Base-by-base conservation (phyloP, 208 protist genomes). In the Trypanosoma rangeli region DNA sequence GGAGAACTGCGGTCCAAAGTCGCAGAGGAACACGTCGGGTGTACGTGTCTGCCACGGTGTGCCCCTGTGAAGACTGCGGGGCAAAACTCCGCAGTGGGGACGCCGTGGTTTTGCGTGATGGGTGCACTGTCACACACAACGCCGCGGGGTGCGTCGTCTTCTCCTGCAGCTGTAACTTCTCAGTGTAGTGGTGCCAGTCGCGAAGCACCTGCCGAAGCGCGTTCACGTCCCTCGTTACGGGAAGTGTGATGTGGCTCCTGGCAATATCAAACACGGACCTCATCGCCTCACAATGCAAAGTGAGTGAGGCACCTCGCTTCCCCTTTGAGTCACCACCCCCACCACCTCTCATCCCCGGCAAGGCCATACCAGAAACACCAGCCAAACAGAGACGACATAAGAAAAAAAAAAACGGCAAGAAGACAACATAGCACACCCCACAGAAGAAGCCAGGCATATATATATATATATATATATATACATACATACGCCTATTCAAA, bases 1-100 rank as follows among this genome's bases (percentile, higher is more conserved):
- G 90, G 64, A 95, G 79, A 65, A 95, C 73, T 20, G 90, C 78
- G 12, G 90, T 87, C 85, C 87, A 95, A 56, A 95, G 70, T 16
- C 67, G 70, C 68, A 95, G 68, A 18, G 87, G 87, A 42, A 95
- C 72, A 8, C 58, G 52, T 35, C 78, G 72, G 24, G 46, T 70
- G 53, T 82, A 69, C 0, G 73, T 54, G 20, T 57, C 15, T 28
- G 12, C 29, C n/a, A n/a, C n/a, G n/a, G n/a, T 26, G 15, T 55
- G 16, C 28, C 15, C 3, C 16, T 37, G 9, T 7, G 50, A 22
- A 33, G 13, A 35, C 12, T 58, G 15, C 15, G 24, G 28, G 22
- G 31, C 12, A 48, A 68, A 56, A 28, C 18, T 0, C 49, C 48
- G 44, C 31, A 29, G 37, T 10, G 22, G 12, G 48, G 29, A 10